Percentiles rank a stretch among this genome's conserved stretches.
Conservation (phyloP, 2,329 filamentous ascomycete genomes). For the Plenodomus lindquistii region DNA sequence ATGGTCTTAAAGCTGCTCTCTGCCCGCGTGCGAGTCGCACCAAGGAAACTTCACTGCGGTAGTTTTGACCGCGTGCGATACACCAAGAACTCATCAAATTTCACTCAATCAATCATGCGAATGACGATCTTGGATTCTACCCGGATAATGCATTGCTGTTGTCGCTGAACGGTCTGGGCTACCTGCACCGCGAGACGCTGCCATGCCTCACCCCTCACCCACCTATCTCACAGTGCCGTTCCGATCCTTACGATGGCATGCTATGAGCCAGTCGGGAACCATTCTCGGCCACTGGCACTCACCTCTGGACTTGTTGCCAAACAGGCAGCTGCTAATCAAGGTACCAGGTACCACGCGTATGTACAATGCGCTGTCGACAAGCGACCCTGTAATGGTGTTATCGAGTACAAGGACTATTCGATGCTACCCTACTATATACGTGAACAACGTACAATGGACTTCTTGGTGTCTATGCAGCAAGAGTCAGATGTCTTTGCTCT, state of each 20-base stretch:
- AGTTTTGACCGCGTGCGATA: no score
- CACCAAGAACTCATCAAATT: no score
- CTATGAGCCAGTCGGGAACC: not conserved
- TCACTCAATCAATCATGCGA: no score
- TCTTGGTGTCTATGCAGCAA: not conserved
- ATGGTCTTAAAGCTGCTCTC: not conserved
- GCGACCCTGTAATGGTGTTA: conserved; percentile 17
- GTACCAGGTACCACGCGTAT: not conserved
- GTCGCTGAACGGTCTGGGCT: no score
- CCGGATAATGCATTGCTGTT: no score
- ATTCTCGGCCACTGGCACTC: not conserved
- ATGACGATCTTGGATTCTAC: no score
- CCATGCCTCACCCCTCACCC: no score
- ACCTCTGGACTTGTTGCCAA: not conserved
- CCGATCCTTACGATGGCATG: not conserved
- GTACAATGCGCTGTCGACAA: conserved; percentile 7
- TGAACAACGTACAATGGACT: not conserved
- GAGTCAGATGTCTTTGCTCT: not conserved
- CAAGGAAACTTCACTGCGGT: no score
- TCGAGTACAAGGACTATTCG: conserved; percentile 6
- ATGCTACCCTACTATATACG: conserved; percentile 6
- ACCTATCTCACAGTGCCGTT: not conserved
- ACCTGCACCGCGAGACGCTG: no score
- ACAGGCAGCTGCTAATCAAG: not conserved
- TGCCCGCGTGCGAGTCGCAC: no score